Base-by-base conservation (phyloP, 768 basidiomycete genomes). In the Kondoa malvinella region DNA sequence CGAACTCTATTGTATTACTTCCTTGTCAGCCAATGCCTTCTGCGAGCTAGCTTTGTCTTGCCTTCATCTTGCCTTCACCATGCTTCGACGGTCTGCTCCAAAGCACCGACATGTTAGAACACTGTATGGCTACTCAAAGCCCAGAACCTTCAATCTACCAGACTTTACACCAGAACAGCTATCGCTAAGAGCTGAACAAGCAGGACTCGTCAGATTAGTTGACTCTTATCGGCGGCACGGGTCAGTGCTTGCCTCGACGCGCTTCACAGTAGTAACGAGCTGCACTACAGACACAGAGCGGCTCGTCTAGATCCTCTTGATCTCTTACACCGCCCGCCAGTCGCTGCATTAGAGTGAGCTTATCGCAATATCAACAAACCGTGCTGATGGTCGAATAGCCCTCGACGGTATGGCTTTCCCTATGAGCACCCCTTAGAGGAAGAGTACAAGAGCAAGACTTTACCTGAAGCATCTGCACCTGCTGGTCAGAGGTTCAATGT, bases 281-380 rank as follows among this genome's bases (percentile, higher is more conserved):
- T 32, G 57, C 40, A 60, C 0, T 87, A 90, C 71, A 87, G 87
- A 0, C 89, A 91, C 73, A 83, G 88, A 32, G 88, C 89, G 1
- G 89, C 89, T 0, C 81, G 82, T 57, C 87, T 94, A 56, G 91
- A 95, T 74, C 91, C 92, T 0, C 78, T 94, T 34, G 89, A 91
- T 76, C 78, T 94, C 64, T 86, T 94, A 32, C 85, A 88, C 66
- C 84, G 91, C 17, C 71, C 84, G 81, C 26, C 14, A 29, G 68
- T 65, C 0, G 68, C 68, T 1, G 71, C 68, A 15, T 71, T 69
- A 50, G 68, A 68, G n/a, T n/a, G n/a, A n/a, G n/a, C n/a, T n/a
- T n/a, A n/a, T n/a, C n/a, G n/a, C n/a, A n/a, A n/a, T n/a, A n/a
- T n/a, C n/a, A n/a, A n/a, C n/a, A n/a, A n/a, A n/a, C n/a, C n/a